These are phyloP conservation scores for Colletotrichum scovillei DNA, from an alignment of 2,329 filamentous ascomycete genomes.

Conservation along the genomic window DNA sequence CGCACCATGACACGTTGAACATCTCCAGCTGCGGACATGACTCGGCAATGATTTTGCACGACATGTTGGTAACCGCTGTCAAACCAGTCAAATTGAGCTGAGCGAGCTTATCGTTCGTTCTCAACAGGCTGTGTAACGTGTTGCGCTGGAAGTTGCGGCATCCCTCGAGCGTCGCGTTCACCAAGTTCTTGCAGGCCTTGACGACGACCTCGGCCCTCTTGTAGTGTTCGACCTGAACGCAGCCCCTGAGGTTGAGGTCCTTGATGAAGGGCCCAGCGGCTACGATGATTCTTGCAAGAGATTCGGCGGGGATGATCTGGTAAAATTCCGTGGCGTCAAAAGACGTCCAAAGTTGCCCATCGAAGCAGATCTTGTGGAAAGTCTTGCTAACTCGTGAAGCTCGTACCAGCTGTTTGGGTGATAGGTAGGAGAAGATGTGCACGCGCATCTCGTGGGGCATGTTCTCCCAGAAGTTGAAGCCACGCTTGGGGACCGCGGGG, in stretches of 20 bases:
- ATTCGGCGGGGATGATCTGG: slow-evolving; percentile 83
- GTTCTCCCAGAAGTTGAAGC: slow-evolving; percentile 78
- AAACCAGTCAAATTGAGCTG: slow-evolving; percentile 89
- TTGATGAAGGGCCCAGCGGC: slow-evolving; percentile 90
- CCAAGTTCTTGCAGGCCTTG: slow-evolving; percentile 87
- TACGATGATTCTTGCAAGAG: slow-evolving; percentile 85
- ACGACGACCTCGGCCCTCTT: slow-evolving; percentile 82
- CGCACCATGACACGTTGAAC: slow-evolving; percentile 94
- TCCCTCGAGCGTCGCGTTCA: slow-evolving; percentile 89
- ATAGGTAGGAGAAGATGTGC: slow-evolving; percentile 79
- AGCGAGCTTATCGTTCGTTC: slow-evolving; percentile 79
- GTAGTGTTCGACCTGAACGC: slow-evolving; percentile 86
- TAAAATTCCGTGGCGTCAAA: slow-evolving; percentile 91
- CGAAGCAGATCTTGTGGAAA: slow-evolving; percentile 88
- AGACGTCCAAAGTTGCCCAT: slow-evolving; percentile 91
- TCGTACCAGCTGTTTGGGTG: slow-evolving; percentile 83
- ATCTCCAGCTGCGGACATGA: slow-evolving; percentile 85
- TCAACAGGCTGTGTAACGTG: slow-evolving; percentile 81
- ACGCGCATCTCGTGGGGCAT: slow-evolving; percentile 88
- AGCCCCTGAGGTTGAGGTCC: slow-evolving; percentile 90
- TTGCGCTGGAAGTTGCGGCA: slow-evolving; percentile 85
- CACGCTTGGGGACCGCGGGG: slow-evolving; percentile 32
- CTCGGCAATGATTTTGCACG: slow-evolving; percentile 86
- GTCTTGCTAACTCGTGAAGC: slow-evolving; percentile 80
- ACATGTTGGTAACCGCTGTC: slow-evolving; percentile 81